Conservation (phyloP, 352 stramenopile species). For the Phytophthora colocasiae region DNA sequence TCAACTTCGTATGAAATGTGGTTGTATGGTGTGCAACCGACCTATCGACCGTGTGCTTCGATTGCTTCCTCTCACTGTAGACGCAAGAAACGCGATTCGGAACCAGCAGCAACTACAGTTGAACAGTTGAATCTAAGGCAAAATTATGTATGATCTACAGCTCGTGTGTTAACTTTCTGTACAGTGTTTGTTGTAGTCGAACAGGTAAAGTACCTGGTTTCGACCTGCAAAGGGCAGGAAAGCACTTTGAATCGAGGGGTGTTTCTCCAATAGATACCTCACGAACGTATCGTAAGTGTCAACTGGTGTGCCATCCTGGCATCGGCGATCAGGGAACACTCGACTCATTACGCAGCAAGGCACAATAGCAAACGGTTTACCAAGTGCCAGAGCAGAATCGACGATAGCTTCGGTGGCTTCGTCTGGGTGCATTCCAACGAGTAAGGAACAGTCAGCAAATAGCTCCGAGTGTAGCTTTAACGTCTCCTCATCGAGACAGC, state of each 20-base stretch:
- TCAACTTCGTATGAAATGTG: slow-evolving; percentile 52
- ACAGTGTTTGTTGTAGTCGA: slow-evolving; percentile 50
- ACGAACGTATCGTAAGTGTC: slow-evolving; percentile 87
- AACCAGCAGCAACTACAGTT: slow-evolving; percentile 40
- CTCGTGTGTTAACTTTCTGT: slow-evolving; percentile 8
- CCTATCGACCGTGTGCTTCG: slow-evolving; percentile 80
- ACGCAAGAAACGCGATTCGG: slow-evolving; percentile 51
- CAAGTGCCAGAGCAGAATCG: slow-evolving; percentile 85
- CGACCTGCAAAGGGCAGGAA: slow-evolving; percentile 85
- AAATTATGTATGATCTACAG: slow-evolving; percentile 1
- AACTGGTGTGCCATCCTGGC: slow-evolving; percentile 65
- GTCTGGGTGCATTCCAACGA: slow-evolving; percentile 96
- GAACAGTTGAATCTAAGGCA: slow-evolving; percentile 3
- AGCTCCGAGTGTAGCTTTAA: slow-evolving; percentile 57
- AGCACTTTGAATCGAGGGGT: slow-evolving; percentile 60
- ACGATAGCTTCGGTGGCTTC: slow-evolving; percentile 97
- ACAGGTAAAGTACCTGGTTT: slow-evolving; percentile 88
- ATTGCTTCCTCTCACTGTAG: slow-evolving; percentile 72
- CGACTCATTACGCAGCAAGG: slow-evolving; percentile 97
- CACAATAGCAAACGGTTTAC: slow-evolving; percentile 95
- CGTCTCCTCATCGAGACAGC: slow-evolving; percentile 65
- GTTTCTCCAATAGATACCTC: slow-evolving; percentile 83
- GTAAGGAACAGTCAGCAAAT: slow-evolving; percentile 82
- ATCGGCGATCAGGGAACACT: slow-evolving; percentile 86
- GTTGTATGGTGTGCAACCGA: slow-evolving; percentile 81